Evolutionary conservation across 2,329 filamentous ascomycete genomes (phyloP).

Genomic region (Cordyceps sp.): DNA sequence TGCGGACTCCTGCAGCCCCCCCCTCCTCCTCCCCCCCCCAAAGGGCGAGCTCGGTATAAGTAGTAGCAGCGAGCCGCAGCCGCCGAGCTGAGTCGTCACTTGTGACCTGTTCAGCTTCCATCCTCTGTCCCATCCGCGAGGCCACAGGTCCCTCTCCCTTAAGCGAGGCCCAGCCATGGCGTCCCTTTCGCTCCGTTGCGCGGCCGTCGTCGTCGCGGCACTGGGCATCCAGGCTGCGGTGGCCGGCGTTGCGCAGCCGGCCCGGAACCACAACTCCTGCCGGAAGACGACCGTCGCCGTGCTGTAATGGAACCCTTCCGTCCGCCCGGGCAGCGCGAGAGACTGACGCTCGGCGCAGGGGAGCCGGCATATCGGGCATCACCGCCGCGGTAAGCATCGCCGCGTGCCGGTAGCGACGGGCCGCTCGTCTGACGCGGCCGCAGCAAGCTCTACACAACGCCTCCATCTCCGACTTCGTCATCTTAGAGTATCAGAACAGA

Average conservation of each 20-base stretch:
- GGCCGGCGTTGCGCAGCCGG: conserved; percentile 3
- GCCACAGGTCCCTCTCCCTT: too few species aligned
- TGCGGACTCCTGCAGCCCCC: too few species aligned
- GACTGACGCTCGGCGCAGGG: conserved; percentile 9
- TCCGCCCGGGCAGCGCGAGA: too few species aligned
- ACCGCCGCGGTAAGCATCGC: conserved; percentile 29
- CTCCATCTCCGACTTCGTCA: conserved; percentile 45
- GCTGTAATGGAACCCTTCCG: conserved; percentile 8
- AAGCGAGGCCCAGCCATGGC: too few species aligned
- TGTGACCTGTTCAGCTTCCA: too few species aligned
- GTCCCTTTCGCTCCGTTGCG: neutral
- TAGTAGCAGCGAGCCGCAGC: too few species aligned
- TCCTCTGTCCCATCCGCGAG: too few species aligned
- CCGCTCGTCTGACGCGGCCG: neutral
- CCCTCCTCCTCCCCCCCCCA: too few species aligned
- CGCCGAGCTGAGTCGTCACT: too few species aligned
- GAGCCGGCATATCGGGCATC: conserved; percentile 46
- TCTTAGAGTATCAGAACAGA: conserved; percentile 44
- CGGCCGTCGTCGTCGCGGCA: conserved; percentile 1
- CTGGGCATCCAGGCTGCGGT: conserved; percentile 1
- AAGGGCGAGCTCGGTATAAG: too few species aligned
- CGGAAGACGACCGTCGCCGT: conserved; percentile 15
- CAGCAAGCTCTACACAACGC: conserved; percentile 41
- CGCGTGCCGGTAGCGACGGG: neutral
- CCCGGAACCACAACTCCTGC: conserved; percentile 5